Evolutionary conservation across 2,329 filamentous ascomycete species (phyloP).

Genomic region (Microascus cirrosus): DNA sequence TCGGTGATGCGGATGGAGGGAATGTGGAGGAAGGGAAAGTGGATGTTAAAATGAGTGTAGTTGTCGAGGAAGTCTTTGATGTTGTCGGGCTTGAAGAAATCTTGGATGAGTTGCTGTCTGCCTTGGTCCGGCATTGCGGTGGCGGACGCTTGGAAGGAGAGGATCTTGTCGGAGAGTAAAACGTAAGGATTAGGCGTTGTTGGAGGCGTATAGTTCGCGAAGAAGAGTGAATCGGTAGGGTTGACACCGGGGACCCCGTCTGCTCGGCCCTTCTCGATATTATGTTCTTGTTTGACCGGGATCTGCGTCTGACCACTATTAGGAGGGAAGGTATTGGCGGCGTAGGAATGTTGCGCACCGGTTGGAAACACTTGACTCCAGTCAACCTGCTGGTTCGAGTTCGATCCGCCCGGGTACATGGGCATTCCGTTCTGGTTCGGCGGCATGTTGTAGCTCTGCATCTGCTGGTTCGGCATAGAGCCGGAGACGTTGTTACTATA

Average conservation of each 20-base stretch:
- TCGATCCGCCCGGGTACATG: slow-evolving; percentile 49
- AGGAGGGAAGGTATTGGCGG: slow-evolving; percentile 52
- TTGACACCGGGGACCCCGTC: slow-evolving; percentile 31
- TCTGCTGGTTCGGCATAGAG: slow-evolving; percentile 56
- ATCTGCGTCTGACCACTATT: slow-evolving; percentile 60
- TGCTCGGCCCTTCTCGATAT: slow-evolving; percentile 36
- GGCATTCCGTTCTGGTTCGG: slow-evolving; percentile 52
- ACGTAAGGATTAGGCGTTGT: slow-evolving; percentile 38
- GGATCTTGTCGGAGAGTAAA: slow-evolving; percentile 42
- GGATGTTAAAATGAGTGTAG: slow-evolving; percentile 62
- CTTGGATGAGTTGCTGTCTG: slow-evolving; percentile 33
- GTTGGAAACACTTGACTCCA: slow-evolving; percentile 72
- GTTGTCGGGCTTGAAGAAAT: slow-evolving; percentile 54
- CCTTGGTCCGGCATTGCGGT: slow-evolving; percentile 42
- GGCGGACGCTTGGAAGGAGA: slow-evolving; percentile 36
- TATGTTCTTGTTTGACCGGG: slow-evolving; percentile 57
- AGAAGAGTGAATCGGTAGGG: slow-evolving; percentile 31
- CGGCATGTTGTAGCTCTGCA: slow-evolving; percentile 53
- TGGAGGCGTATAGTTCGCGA: slow-evolving; percentile 36
- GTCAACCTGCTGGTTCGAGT: slow-evolving; percentile 55
- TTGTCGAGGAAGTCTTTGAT: slow-evolving; percentile 60
- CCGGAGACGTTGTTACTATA: slow-evolving; percentile 47
- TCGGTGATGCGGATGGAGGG: slow-evolving; percentile 58
- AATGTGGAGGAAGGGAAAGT: slow-evolving; percentile 63
- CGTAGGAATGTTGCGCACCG: slow-evolving; percentile 56